Evolutionary conservation across 805 yeast genomes (phyloP).

Genomic region (Suhomyces sp.): DNA sequence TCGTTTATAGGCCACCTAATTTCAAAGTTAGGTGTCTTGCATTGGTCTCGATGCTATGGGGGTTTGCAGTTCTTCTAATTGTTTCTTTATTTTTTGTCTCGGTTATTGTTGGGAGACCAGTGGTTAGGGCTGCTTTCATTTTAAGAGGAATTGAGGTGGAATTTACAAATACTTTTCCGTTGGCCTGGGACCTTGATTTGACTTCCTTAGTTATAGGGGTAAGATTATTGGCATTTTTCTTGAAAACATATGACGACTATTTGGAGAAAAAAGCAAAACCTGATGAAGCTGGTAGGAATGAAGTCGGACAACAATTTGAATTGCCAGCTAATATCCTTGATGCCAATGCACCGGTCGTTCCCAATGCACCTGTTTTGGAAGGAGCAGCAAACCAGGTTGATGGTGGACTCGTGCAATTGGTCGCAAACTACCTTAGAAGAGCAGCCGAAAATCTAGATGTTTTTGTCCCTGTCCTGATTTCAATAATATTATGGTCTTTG

Average conservation of each 20-base stretch:
- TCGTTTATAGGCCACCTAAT: conserved; percentile 85
- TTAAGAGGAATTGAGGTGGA: background rate
- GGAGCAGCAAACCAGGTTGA: no score
- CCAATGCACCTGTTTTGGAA: no score
- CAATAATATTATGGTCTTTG: conserved; percentile 17
- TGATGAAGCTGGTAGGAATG: conserved; percentile 2
- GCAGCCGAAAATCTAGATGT: no score
- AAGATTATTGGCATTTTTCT: conserved; percentile 12
- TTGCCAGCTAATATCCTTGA: no score
- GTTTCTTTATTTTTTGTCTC: conserved; percentile 21
- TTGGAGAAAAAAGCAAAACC: no score
- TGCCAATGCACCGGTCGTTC: no score
- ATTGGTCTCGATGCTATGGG: conserved; percentile 49
- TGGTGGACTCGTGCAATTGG: no score
- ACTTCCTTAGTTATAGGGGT: conserved; percentile 21
- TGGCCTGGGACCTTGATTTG: conserved; percentile 22
- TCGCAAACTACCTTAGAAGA: no score
- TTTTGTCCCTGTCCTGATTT: no score
- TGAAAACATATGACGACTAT: conserved; percentile 6
- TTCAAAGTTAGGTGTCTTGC: conserved; percentile 59
- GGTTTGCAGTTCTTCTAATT: conserved; percentile 37
- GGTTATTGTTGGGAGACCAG: conserved; percentile 28
- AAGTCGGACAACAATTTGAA: no score
- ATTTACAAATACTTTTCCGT: conserved; percentile 1
- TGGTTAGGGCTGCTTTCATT: conserved; percentile 8